These are phyloP conservation scores for Lanmaoa pseudosensibilis DNA, from an alignment of 768 basidiomycete species.

Conservation along the genomic window DNA sequence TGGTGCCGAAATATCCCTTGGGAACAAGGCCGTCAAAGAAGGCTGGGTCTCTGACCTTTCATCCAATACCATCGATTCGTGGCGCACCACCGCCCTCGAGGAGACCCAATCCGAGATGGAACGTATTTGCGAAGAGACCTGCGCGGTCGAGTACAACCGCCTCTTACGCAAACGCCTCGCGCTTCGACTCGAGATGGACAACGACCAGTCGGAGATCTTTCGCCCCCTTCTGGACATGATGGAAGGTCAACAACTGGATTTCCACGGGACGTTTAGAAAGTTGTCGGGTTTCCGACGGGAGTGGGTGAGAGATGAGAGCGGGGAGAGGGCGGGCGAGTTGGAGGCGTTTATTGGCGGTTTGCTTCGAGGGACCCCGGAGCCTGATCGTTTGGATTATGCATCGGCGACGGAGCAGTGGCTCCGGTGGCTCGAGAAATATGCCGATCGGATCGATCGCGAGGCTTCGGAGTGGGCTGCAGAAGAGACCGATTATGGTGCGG, in stretches of 20 bases:
- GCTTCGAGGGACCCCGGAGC: constrained; percentile 48
- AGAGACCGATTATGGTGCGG: constrained; percentile 41
- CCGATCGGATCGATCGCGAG: constrained; percentile 56
- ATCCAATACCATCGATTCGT: constrained; percentile 56
- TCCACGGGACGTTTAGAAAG: constrained; percentile 79
- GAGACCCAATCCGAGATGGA: constrained; percentile 61
- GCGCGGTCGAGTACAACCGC: constrained; percentile 60
- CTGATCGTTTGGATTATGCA: constrained; percentile 42
- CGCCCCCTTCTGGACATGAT: constrained; percentile 75
- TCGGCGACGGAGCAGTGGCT: constrained; percentile 53
- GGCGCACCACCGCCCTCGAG: constrained; percentile 58
- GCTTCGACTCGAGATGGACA: constrained; percentile 51
- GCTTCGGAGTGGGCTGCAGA: constrained; percentile 43
- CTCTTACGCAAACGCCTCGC: constrained; percentile 85
- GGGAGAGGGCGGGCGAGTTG: constrained; percentile 22
- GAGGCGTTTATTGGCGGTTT: constrained; percentile 45
- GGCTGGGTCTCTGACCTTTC: constrained; percentile 66
- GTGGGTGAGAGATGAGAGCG: constrained; percentile 16
- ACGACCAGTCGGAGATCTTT: constrained; percentile 62
- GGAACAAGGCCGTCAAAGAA: constrained; percentile 43
- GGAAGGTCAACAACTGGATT: constrained; percentile 77
- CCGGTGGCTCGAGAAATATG: constrained; percentile 65
- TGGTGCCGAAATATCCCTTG: constrained; percentile 69
- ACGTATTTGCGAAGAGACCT: constrained; percentile 55
- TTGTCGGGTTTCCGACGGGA: constrained; percentile 62